phyloP scores from a whole-genome alignment of 345 rosid species.

The Eucalyptus curtisii region DNA sequence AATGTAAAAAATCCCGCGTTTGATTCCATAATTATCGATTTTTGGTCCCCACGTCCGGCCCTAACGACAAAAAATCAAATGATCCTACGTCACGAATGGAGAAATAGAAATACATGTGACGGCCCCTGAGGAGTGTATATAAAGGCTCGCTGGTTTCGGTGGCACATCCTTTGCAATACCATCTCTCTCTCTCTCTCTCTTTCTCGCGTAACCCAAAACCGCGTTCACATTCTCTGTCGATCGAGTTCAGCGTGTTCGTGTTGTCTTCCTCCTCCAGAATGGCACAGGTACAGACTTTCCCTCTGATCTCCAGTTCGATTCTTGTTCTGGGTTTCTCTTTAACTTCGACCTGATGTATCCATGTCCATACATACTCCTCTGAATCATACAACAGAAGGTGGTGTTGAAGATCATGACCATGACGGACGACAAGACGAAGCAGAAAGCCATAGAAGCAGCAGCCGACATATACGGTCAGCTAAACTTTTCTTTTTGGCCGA shows the following conservation, averaged over 20 bases:
- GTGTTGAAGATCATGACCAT: conserved; percentile 80
- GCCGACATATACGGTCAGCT: conserved; percentile 67
- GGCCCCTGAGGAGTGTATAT: neutral
- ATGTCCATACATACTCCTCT: neutral
- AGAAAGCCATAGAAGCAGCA: conserved; percentile 84
- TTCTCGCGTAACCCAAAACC: neutral
- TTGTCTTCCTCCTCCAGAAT: conserved; percentile 4
- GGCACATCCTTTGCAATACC: neutral
- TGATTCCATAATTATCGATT: neutral
- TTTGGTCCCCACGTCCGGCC: neutral
- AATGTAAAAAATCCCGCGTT: neutral
- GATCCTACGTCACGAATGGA: neutral
- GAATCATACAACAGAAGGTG: conserved; percentile 35
- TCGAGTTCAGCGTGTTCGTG: neutral
- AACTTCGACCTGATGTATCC: neutral
- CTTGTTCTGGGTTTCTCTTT: neutral
- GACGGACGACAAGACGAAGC: conserved; percentile 88
- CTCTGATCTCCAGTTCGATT: neutral
- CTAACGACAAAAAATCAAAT: neutral
- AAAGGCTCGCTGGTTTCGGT: neutral
- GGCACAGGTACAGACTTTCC: conserved; percentile 43
- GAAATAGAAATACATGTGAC: neutral
- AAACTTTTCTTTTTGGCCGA: conserved; percentile 24
- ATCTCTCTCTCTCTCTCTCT: neutral
- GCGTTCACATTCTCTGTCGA: neutral